phyloP scores from a whole-genome alignment of 2,329 filamentous ascomycete species.

The Colletotrichum theobromicola region DNA sequence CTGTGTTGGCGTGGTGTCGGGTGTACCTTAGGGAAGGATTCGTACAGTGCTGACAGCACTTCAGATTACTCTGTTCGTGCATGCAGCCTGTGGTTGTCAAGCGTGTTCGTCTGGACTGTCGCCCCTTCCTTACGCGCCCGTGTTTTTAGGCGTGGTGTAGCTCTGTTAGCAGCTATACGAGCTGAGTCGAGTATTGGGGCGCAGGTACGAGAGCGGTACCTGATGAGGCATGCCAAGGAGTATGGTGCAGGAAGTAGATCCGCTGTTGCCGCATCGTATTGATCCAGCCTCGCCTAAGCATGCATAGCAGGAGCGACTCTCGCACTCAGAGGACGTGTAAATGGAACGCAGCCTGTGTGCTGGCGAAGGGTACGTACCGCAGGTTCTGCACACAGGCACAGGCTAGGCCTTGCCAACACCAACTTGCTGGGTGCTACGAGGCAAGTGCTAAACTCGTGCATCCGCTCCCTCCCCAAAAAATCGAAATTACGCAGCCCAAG shows the following conservation, averaged over 20 bases:
- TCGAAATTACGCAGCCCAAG: constrained; percentile 15
- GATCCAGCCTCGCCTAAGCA: background rate
- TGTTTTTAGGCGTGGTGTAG: background rate
- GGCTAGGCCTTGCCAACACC: background rate
- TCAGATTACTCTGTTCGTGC: background rate
- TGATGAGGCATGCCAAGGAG: rapidly evolving
- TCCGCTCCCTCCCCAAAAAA: background rate
- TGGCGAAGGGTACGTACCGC: background rate
- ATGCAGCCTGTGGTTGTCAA: background rate
- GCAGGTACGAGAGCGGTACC: background rate
- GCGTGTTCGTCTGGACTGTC: background rate
- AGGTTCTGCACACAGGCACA: background rate
- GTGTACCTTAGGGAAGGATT: background rate
- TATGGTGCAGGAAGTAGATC: background rate
- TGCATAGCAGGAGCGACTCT: background rate
- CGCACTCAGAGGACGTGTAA: background rate
- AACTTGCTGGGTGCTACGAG: background rate
- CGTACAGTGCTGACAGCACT: background rate
- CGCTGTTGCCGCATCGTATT: constrained; percentile 1
- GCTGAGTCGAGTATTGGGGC: constrained; percentile 1
- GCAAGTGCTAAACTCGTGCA: background rate
- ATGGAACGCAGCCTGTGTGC: background rate
- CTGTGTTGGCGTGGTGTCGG: background rate
- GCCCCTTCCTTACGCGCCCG: background rate
- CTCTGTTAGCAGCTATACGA: constrained; percentile 20